These are phyloP conservation scores for Podila epicladia DNA, from an alignment of 192 early-diverging fungal species.

Conservation along the genomic window DNA sequence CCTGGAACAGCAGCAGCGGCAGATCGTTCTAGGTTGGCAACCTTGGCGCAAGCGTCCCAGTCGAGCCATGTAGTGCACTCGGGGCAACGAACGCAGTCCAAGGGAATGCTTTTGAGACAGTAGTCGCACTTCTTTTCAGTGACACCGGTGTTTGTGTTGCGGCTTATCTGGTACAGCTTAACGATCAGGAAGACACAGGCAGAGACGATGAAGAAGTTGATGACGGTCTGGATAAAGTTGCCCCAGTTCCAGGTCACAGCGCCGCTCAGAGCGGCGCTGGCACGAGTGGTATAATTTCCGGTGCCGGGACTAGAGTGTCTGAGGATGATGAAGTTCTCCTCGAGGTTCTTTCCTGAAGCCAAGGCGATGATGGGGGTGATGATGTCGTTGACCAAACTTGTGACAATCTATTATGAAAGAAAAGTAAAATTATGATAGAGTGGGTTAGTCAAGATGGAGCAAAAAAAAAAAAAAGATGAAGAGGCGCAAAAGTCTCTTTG, in stretches of 20 bases:
- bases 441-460: not conserved
- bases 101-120: conserved; percentile 36
- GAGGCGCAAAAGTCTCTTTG: conserved; percentile 1
- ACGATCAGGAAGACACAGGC: conserved; percentile 68
- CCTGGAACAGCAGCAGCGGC: conserved; percentile 7
- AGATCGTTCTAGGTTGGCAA: conserved; percentile 10
- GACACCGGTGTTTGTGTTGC: conserved; percentile 22
- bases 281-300: conserved; percentile 16
- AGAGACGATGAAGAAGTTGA: conserved; percentile 74
- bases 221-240: conserved; percentile 66
- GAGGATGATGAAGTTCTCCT: conserved; percentile 54
- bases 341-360: conserved; percentile 60
- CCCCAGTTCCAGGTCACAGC: conserved; percentile 68
- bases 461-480: conserved; percentile 7
- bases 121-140: conserved; percentile 47
- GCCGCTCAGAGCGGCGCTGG: conserved; percentile 36
- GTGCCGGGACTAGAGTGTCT: conserved; percentile 35
- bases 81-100: conserved; percentile 44
- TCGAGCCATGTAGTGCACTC: conserved; percentile 55
- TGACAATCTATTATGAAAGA: conserved; percentile 32
- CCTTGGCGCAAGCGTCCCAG: conserved; percentile 46
- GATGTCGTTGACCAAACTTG: conserved; percentile 62
- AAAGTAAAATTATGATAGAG: not conserved
- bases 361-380: conserved; percentile 70
- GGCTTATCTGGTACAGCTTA: conserved; percentile 52